These are phyloP conservation scores for Naganishia onofrii DNA, from an alignment of 768 basidiomycete species.

Conservation along the genomic window DNA sequence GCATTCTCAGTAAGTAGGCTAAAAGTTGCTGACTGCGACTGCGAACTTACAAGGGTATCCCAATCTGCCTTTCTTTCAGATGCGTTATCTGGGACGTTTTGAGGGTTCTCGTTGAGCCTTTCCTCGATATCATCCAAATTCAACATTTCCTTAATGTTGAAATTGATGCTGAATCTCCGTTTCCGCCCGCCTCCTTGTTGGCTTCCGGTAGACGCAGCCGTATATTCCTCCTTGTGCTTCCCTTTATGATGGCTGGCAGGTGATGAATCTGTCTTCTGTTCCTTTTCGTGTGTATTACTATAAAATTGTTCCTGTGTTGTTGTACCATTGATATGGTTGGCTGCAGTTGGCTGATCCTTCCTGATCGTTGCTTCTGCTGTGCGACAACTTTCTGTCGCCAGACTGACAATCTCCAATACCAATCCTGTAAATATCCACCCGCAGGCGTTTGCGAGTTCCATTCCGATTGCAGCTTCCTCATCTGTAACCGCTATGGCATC, in stretches of 20 bases:
- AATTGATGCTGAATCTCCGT: slow-evolving; percentile 15
- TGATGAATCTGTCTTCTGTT: neutral
- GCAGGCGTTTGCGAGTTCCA: slow-evolving; percentile 17
- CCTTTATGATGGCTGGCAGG: neutral
- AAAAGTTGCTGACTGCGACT: neutral
- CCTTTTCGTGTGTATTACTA: neutral
- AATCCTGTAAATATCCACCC: slow-evolving; percentile 19
- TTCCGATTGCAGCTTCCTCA: neutral
- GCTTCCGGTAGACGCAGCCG: neutral
- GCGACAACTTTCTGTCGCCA: slow-evolving; percentile 5
- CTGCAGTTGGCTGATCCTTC: neutral
- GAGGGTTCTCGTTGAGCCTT: slow-evolving; percentile 9
- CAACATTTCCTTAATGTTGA: slow-evolving; percentile 14
- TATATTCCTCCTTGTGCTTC: slow-evolving; percentile 5
- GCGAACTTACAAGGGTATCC: slow-evolving; percentile 15
- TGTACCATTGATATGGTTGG: neutral
- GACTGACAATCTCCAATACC: slow-evolving; percentile 18
- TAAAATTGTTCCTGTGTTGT: neutral
- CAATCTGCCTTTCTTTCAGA: neutral
- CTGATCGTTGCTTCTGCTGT: neutral
- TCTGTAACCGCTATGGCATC: neutral
- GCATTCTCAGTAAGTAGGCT: no score
- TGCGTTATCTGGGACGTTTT: neutral
- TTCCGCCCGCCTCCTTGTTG: neutral
- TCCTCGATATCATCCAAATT: slow-evolving; percentile 20